Conservation (phyloP, 371 early-diverging fungal species). For the Mortierella sp. region DNA sequence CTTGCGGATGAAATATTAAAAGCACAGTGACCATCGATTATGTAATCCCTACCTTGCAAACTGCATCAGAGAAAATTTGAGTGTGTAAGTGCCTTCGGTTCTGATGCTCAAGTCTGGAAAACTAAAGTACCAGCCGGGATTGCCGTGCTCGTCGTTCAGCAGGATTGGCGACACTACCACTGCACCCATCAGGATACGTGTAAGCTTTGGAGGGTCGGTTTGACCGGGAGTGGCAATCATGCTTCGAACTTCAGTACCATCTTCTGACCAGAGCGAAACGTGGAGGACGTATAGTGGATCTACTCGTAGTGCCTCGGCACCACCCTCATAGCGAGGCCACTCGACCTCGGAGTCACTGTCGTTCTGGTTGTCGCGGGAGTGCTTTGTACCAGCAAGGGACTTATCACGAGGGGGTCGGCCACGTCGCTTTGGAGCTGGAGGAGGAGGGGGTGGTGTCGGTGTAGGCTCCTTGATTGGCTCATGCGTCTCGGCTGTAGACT, state of each 20-base stretch:
- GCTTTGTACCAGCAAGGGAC: slow-evolving; percentile 1
- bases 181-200: slow-evolving; percentile 80
- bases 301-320: slow-evolving; percentile 6
- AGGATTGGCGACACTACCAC: slow-evolving; percentile 84
- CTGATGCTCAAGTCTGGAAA: slow-evolving; percentile 92
- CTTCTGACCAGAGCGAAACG: slow-evolving; percentile 81
- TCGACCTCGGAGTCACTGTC: slow-evolving; percentile 44
- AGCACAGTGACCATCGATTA: background rate
- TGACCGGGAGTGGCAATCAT: slow-evolving; percentile 59
- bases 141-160: slow-evolving; percentile 77
- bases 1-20: background rate
- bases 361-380: slow-evolving; percentile 10
- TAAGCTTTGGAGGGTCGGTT: slow-evolving; percentile 67
- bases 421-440: slow-evolving; percentile 16
- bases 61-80: slow-evolving; percentile 79
- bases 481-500: background rate
- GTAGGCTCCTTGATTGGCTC: background rate
- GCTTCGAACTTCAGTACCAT: slow-evolving; percentile 63
- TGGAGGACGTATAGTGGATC: slow-evolving; percentile 82
- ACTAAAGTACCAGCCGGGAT: slow-evolving; percentile 88
- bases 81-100: slow-evolving; percentile 87
- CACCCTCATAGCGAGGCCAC: slow-evolving; percentile 12
- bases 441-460: background rate
- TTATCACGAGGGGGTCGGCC: slow-evolving; percentile 21
- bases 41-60: slow-evolving; percentile 57